These are phyloP conservation scores for Cutaneotrichosporon sp. DNA, from an alignment of 1,284 basidiomycete genomes.

Conservation along the genomic window DNA sequence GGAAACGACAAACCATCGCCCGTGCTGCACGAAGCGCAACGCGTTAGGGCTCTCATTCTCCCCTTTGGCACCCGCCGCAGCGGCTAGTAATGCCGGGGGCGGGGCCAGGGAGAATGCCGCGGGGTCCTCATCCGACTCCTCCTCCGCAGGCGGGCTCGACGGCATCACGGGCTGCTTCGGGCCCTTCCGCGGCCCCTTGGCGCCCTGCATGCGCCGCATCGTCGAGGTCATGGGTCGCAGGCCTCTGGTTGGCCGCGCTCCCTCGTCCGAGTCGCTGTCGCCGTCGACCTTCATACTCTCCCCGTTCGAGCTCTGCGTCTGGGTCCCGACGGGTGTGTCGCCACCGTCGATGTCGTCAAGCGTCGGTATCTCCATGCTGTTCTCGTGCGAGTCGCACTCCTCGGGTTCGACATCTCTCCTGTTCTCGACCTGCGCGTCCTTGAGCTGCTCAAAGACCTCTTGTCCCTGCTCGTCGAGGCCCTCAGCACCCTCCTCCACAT, in stretches of 20 bases:
- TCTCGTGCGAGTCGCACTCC: background rate
- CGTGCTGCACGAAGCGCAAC: conserved; percentile 29
- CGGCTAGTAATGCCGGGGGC: background rate
- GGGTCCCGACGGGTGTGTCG: background rate
- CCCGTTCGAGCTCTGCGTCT: background rate
- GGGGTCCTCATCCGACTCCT: background rate
- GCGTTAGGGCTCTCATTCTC: background rate
- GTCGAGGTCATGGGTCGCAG: background rate
- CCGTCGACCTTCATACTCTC: background rate
- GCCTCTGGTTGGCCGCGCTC: background rate
- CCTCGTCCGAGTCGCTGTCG: background rate
- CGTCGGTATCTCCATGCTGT: background rate
- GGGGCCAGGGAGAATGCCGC: background rate
- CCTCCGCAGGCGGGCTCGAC: background rate
- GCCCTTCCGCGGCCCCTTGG: background rate
- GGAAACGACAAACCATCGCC: conserved; percentile 44
- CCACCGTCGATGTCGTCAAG: background rate
- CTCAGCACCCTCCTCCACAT: conserved; percentile 26
- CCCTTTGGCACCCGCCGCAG: background rate
- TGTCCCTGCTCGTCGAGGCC: conserved; percentile 34
- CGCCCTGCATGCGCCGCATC: background rate
- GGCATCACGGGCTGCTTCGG: background rate
- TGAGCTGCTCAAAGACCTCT: conserved; percentile 18
- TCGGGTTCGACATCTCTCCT: background rate
- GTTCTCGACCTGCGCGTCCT: background rate